Evolutionary conservation across 192 early-diverging fungal species (phyloP), one percentile per base, ranked within the genome.

Genomic region (Backusella tuberculispora): DNA sequence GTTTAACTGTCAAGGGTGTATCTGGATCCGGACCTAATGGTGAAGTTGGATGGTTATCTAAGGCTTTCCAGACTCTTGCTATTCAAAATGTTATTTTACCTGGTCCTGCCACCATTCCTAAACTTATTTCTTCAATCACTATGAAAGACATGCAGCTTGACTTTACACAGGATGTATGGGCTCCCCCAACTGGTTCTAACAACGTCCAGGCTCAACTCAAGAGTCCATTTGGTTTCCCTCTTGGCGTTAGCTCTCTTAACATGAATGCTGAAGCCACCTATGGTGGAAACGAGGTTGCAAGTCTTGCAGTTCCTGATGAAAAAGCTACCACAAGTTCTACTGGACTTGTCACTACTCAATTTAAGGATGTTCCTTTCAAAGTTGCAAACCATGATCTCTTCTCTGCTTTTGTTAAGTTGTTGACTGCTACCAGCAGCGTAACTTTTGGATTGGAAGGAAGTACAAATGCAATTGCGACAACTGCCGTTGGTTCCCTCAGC

Each of bases 71-170:
- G 73, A 77, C 85, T 42, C 53, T 82, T 10, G 73, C 42, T 1
- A 78, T 82, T 63, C 64, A 78, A 21, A 82, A 77, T 26, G 69
- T 78, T 26, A 71, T 80, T 17, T 46, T 82, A 13, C 80, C 80
- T 43, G 80, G 76, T 29, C 74, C 69, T 40, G 38, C 45, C 21
- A 77, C 50, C 7, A 40, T 77, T 19, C 50, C 85, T 21, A 69
- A 83, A 14, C 74, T 87, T 69, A 84, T 84, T 48, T 42, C 75
- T 34, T 37, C 67, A 34, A 77, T 85, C 38, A 67, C 83, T 44
- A 74, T 87, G 74, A 83, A 74, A 48, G 76, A 86, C 9, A 81
- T 83, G 80, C 66, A 78, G 0, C 78, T 86, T 63, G 83, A 88
- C 69, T 86, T 88, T 69, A 84, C 85, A 17, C 75, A 79, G 14